Conservation (phyloP, 305 asterid species). For the Salvia sclarea region DNA sequence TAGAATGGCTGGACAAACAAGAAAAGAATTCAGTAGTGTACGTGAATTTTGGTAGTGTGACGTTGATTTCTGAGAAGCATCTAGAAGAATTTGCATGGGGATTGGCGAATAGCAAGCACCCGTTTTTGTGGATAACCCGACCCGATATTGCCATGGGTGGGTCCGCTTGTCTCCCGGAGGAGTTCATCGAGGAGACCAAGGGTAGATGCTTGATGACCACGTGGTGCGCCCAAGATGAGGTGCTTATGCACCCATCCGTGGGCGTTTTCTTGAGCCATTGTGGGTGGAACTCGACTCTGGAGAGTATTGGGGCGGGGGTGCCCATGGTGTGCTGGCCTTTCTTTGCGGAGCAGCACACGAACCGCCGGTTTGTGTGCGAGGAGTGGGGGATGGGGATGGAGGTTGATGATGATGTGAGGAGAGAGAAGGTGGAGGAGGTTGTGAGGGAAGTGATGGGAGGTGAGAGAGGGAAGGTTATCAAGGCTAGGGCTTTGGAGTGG, state of each 20-base stretch:
- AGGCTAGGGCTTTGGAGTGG: background rate
- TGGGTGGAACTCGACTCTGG: slow-evolving; percentile 43
- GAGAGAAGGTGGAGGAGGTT: slow-evolving; percentile 25
- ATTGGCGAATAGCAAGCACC: slow-evolving; percentile 40
- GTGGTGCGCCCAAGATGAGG: slow-evolving; percentile 43
- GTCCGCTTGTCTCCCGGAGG: slow-evolving; percentile 24
- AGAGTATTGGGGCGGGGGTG: slow-evolving; percentile 34
- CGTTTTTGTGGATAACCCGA: slow-evolving; percentile 38
- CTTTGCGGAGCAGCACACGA: slow-evolving; percentile 35
- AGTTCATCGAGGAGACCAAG: slow-evolving; percentile 30
- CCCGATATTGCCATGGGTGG: slow-evolving; percentile 38
- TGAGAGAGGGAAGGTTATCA: slow-evolving; percentile 27
- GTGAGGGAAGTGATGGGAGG: slow-evolving; percentile 30
- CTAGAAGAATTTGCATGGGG: slow-evolving; percentile 44
- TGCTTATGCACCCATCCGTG: slow-evolving; percentile 33
- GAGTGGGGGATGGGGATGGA: slow-evolving; percentile 39
- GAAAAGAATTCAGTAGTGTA: slow-evolving; percentile 28
- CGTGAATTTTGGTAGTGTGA: slow-evolving; percentile 37
- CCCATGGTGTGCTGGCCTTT: slow-evolving; percentile 40
- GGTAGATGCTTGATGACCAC: slow-evolving; percentile 27
- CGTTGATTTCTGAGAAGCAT: slow-evolving; percentile 31
- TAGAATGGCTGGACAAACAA: slow-evolving; percentile 38
- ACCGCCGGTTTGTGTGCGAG: slow-evolving; percentile 22
- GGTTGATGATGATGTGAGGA: slow-evolving; percentile 26
- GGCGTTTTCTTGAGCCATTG: slow-evolving; percentile 34